phyloP scores from a whole-genome alignment of 1,284 basidiomycete genomes.

The Calocybe gambosa region DNA sequence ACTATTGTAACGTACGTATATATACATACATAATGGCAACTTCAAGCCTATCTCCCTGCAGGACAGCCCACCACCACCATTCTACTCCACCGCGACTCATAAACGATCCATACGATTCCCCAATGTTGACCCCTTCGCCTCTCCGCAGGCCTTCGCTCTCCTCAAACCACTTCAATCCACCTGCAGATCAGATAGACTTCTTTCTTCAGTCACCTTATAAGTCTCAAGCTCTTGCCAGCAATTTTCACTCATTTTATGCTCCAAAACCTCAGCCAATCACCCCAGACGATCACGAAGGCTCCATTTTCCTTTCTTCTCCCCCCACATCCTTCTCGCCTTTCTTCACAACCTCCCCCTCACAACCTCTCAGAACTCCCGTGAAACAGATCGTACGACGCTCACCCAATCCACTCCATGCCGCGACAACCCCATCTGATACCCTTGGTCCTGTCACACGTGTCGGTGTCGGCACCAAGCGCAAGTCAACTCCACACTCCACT shows the following conservation, averaged over 20 bases:
- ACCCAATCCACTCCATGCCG: conserved; percentile 22
- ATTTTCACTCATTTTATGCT: conserved; percentile 25
- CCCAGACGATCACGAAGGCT: conserved; percentile 49
- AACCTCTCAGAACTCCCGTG: conserved; percentile 48
- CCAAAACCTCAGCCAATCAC: conserved; percentile 38
- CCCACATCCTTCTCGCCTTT: conserved; percentile 31
- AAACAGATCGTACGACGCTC: conserved; percentile 35
- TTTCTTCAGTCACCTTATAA: conserved; percentile 51
- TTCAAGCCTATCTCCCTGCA: conserved; percentile 33
- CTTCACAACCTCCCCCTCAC: conserved; percentile 36
- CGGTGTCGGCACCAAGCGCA: conserved; percentile 57
- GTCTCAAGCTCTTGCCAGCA: conserved; percentile 36
- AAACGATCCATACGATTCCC: conserved; percentile 33
- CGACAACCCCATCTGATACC: conserved; percentile 15
- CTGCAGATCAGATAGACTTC: conserved; percentile 39
- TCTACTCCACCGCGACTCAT: conserved; percentile 28
- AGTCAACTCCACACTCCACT: conserved; percentile 42
- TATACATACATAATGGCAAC: conserved; percentile 19
- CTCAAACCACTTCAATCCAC: conserved; percentile 20
- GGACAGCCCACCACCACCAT: conserved; percentile 35
- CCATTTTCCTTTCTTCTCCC: conserved; percentile 46
- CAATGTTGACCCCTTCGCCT: conserved; percentile 60
- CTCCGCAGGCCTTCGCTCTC: conserved; percentile 37
- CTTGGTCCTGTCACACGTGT: conserved; percentile 23
- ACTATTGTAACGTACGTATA: conserved; percentile 31